Percentiles rank a stretch among this genome's conserved stretches.
phyloP scores from a whole-genome alignment of 1,284 basidiomycete genomes.

The Spongispora temasekensis region DNA sequence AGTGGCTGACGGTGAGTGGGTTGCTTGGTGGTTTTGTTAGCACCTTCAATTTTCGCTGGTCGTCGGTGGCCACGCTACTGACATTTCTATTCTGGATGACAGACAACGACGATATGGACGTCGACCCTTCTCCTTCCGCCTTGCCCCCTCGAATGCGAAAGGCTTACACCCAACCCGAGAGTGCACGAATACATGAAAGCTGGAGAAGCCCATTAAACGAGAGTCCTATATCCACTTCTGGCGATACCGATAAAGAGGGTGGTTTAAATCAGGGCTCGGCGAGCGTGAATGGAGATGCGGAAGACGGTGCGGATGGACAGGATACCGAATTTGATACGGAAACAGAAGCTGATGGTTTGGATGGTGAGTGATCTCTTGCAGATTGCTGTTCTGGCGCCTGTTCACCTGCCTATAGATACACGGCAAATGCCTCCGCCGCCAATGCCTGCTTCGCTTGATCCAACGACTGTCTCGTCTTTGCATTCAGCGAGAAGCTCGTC shows the following conservation, averaged over 20 bases:
- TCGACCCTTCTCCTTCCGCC: constrained; percentile 7
- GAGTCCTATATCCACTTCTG: constrained; percentile 22
- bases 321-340: constrained; percentile 37
- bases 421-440: constrained; percentile 50
- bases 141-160: constrained; percentile 71
- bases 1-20: constrained; percentile 28
- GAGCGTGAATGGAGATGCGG: constrained; percentile 10
- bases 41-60: not conserved
- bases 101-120: constrained; percentile 12
- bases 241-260: not conserved
- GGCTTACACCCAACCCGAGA: constrained; percentile 43
- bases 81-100: not conserved
- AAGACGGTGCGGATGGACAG: constrained; percentile 26
- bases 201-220: no score
- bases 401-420: constrained; percentile 23
- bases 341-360: constrained; percentile 33
- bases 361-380: constrained; percentile 25
- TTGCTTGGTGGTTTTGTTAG: not conserved
- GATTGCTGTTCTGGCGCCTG: constrained; percentile 10
- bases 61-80: not conserved
- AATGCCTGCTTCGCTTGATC: constrained; percentile 42
- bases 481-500: constrained; percentile 18
- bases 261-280: not conserved
- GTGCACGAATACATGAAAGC: no score
- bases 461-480: constrained; percentile 38